Evolutionary conservation across 371 early-diverging fungal species (phyloP).

Genomic region (Mucor circinelloides): DNA sequence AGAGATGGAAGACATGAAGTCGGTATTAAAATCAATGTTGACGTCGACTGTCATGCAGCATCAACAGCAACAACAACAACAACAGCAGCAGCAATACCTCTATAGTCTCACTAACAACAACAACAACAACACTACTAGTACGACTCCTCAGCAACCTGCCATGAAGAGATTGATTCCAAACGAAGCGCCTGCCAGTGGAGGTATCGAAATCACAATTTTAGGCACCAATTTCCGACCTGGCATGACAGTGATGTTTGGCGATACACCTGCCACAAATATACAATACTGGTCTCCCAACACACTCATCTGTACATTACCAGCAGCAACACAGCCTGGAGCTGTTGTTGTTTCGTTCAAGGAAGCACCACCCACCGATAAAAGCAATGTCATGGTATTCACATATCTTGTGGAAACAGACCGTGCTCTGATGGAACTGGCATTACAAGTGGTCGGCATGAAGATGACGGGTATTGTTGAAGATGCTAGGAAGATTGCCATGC

Average conservation of each 20-base stretch:
- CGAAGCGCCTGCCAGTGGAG: conserved; percentile 83
- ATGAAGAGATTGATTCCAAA: conserved; percentile 70
- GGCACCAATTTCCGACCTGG: conserved; percentile 78
- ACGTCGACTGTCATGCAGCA: not conserved
- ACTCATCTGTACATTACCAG: conserved; percentile 83
- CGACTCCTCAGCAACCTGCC: conserved; percentile 20
- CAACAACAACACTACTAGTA: not conserved
- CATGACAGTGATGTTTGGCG: conserved; percentile 64
- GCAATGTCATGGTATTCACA: conserved; percentile 62
- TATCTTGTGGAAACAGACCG: conserved; percentile 78
- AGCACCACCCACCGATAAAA: conserved; percentile 44
- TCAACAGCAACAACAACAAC: conserved; percentile 1
- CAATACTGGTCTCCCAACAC: conserved; percentile 78
- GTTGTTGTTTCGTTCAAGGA: conserved; percentile 81
- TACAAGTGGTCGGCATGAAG: conserved; percentile 85
- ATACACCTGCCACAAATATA: conserved; percentile 56
- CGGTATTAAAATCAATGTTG: conserved; percentile 7
- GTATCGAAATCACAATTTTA: conserved; percentile 81
- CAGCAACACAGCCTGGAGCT: conserved; percentile 72
- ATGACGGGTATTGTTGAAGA: conserved; percentile 81
- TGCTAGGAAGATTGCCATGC: conserved; percentile 74
- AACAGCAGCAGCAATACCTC: conserved; percentile 12
- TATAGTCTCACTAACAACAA: not conserved
- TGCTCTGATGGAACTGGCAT: conserved; percentile 84
- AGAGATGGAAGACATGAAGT: not conserved